Base-by-base conservation (phyloP, 129 eudicot genomes). In the Chrysanthemum makinoi region DNA sequence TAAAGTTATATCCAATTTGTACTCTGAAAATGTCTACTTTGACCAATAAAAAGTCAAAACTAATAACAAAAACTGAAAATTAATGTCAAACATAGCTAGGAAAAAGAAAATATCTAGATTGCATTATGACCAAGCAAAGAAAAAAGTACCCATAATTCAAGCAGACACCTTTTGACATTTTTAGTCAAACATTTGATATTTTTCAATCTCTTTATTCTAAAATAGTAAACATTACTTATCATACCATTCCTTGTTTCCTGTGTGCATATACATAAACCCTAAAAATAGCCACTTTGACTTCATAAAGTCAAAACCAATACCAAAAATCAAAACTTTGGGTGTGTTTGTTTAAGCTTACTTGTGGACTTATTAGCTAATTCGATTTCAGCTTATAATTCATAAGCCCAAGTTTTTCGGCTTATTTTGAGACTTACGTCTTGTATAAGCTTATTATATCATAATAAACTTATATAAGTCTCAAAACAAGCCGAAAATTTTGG, bases 61-160 rank as follows among this genome's bases (percentile, higher is more conserved):
- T 66, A 26, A 67, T 67, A 54, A 47, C 68, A 66, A 14, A 58
- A 73, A 1, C 1, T 73, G n/a, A 62, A 14, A 20, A 30, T 13
- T 17, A 18, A 62, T 62, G 33, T 12, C 6, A 48, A 26, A 33
- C 39, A 33, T 0, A 33, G 39, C 39, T 33, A 50, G 8, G 9
- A 24, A 16, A 16, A 3, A 26, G 3, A 48, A 6, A 4, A 46
- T n/a, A 13, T 72, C 11, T 11, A 59, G 13, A 72, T 68, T 69
- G 74, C 77, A 69, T 78, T 67, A 82, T 73, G 75, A 56, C 71
- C 65, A 74, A 69, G 59, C 57, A 82, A 65, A 75, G 69, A 69
- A 55, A 68, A 68, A 67, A 22, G 68, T 39, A 14, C 1, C 54
- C 43, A 62, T 33, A 48, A 16, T 16, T 75, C 22, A 75, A 57